Conservation (phyloP, 345 rosid genomes). For the Schrenkiella parvula region DNA sequence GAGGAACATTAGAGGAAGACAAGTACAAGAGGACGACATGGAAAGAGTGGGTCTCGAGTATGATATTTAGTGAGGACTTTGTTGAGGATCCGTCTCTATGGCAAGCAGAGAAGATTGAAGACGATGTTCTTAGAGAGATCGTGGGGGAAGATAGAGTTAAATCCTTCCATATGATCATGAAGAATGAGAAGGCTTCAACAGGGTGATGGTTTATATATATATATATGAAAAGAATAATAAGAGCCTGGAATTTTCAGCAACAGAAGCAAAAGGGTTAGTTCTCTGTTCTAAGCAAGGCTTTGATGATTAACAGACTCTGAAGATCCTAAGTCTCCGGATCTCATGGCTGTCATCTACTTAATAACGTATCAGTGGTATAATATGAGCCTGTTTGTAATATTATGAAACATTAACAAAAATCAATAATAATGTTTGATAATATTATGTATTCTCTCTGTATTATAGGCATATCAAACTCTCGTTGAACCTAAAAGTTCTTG, state of each 20-base stretch:
- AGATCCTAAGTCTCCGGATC: not conserved
- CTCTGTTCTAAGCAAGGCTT: not conserved
- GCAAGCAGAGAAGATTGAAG: constrained; percentile 92
- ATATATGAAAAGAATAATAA: not conserved
- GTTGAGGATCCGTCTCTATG: constrained; percentile 86
- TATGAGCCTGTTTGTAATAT: not conserved
- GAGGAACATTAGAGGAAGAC: constrained; percentile 82
- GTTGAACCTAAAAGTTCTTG: not conserved
- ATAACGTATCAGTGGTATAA: not conserved
- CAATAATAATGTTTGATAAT: not conserved
- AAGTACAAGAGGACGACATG: constrained; percentile 87
- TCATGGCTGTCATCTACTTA: constrained; percentile 5
- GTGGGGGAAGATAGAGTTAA: constrained; percentile 77
- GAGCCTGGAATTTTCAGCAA: not conserved
- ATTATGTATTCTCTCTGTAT: not conserved
- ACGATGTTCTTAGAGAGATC: constrained; percentile 77
- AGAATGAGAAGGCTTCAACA: constrained; percentile 91
- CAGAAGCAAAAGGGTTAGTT: not conserved
- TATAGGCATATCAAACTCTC: not conserved
- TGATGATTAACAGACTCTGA: not conserved
- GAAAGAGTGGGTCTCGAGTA: constrained; percentile 97
- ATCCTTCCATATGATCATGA: constrained; percentile 95
- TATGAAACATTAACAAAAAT: not conserved
- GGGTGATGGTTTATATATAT: constrained; percentile 34
- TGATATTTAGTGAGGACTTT: constrained; percentile 92